Conservation (phyloP, 768 basidiomycete species). For the Lentinula aciculospora region DNA sequence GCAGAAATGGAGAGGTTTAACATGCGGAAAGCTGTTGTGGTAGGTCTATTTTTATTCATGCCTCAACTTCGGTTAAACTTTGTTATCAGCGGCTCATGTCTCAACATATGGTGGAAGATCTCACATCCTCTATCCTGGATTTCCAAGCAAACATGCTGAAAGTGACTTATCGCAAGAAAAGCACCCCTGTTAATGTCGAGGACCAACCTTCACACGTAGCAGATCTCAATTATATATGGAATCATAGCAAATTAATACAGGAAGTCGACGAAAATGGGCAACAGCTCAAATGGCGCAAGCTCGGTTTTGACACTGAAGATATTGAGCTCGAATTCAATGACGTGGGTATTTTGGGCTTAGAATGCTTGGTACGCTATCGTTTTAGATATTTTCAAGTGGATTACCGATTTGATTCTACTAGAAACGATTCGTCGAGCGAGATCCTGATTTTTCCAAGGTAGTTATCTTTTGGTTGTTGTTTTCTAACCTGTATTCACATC, state of each 20-base stretch:
- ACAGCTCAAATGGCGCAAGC: slow-evolving; percentile 62
- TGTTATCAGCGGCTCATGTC: slow-evolving; percentile 70
- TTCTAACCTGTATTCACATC: slow-evolving; percentile 5
- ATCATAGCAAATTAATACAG: slow-evolving; percentile 47
- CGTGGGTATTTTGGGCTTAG: slow-evolving; percentile 76
- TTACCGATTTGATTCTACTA: slow-evolving; percentile 16
- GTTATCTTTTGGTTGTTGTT: background rate
- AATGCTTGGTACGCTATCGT: slow-evolving; percentile 60
- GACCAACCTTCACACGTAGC: slow-evolving; percentile 50
- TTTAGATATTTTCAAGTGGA: background rate
- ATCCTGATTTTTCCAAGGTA: slow-evolving; percentile 77
- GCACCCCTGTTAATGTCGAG: slow-evolving; percentile 67
- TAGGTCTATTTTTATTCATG: slow-evolving; percentile 29
- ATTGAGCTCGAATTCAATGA: slow-evolving; percentile 71
- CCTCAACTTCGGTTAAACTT: background rate
- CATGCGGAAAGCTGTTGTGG: slow-evolving; percentile 77
- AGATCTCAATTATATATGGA: slow-evolving; percentile 67
- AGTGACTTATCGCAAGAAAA: slow-evolving; percentile 77
- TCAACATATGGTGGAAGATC: slow-evolving; percentile 72
- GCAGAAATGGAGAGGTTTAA: slow-evolving; percentile 69
- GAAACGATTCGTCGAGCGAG: slow-evolving; percentile 64
- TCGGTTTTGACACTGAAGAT: slow-evolving; percentile 77
- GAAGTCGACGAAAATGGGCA: slow-evolving; percentile 44
- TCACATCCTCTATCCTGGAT: slow-evolving; percentile 79
- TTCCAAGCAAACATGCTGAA: slow-evolving; percentile 85